phyloP scores from a whole-genome alignment of 179 eudicot species.

The Sideroxylon spinosum region DNA sequence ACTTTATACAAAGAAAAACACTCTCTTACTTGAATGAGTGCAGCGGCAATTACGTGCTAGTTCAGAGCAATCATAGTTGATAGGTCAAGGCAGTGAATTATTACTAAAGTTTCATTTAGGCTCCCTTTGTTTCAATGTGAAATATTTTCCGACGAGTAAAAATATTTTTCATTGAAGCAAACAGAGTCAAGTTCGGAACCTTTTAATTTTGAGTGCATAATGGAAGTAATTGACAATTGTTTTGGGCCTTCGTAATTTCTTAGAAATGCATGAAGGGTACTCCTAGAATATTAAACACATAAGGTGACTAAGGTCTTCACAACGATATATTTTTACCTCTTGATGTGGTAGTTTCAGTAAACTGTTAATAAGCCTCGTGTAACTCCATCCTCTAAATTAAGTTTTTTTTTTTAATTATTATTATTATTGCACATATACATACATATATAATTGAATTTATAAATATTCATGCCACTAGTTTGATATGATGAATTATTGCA shows the following conservation, averaged over 20 bases:
- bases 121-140: too few relatives aligned
- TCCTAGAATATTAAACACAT: too few relatives aligned
- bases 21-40: too few relatives aligned
- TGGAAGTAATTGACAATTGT: background rate
- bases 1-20: background rate
- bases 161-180: background rate
- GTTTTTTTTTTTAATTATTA: too few relatives aligned
- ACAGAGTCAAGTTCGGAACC: background rate
- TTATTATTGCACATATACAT: background rate
- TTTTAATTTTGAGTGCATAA: background rate
- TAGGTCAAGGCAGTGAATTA: background rate
- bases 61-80: background rate
- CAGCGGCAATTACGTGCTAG: background rate
- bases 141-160: too few relatives aligned
- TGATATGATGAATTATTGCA: conserved; percentile 3
- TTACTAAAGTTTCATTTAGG: too few relatives aligned
- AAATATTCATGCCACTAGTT: background rate
- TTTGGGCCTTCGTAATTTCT: background rate
- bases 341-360: conserved; percentile 1
- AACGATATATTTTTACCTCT: too few relatives aligned
- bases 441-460: background rate
- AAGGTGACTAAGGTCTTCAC: background rate
- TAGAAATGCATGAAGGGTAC: too few relatives aligned
- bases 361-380: background rate
- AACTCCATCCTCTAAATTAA: background rate